Base-by-base conservation (phyloP, 257 asterid species). In the Leptodermis oblonga region DNA sequence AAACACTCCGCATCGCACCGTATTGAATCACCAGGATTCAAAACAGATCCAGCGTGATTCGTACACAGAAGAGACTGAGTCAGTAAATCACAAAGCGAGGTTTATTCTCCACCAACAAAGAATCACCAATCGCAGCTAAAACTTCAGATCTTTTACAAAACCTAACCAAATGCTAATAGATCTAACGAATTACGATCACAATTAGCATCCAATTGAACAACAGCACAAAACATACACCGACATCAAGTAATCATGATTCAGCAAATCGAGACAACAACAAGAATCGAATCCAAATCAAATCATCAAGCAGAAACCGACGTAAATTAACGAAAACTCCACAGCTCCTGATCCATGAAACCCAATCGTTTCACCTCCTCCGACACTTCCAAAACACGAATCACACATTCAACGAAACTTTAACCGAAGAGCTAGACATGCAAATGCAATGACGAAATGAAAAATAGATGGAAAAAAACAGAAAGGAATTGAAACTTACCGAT, bases 11-110 rank as follows among this genome's bases (percentile, higher is more conserved):
- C 41, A 61, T 37, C 49, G 31, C 31, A 46, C 5, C 28, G 12
- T 7, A 59, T 31, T 22, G 45, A 46, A 33, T 22, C 23, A 13
- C 0, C 34, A 28, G 13, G 8, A 48, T 10, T 64, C 20, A 48
- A 14, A 69, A 65, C 74, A 77, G 71, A 77, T 72, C 69, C 51
- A 30, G n/a, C 68, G 13, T 11, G 49, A 70, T 70, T 68, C 31
- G 48, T 37, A 18, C 67, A 62, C n/a, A 10, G 1, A 37, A 34
- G 65, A 60, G 37, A n/a, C 31, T 18, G 23, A 52, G 59, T 30
- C 52, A 45, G 31, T 53, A 14, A 20, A 53, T 28, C 43, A 17
- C 54, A 62, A 14, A 70, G 72, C 54, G 5, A 43, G 12, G 5
- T 52, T 20, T 12, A 20, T 54, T 54, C 13, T 34, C 12, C n/a